Conservation (phyloP, 75 land plant genomes). For the Cryptomeria japonica region DNA sequence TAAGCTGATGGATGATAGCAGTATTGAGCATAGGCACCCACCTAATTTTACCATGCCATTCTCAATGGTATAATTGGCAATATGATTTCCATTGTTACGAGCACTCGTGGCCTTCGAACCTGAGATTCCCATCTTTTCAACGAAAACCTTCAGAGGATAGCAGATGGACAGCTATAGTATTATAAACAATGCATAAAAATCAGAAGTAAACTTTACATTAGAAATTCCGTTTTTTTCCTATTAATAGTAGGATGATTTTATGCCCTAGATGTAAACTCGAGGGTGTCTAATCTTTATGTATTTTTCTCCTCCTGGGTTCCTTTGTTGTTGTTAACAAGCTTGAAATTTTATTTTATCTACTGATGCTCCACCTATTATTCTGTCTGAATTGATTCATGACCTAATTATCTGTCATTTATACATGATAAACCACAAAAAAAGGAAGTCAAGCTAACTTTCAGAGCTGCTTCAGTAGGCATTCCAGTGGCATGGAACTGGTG, state of each 20-base stretch:
- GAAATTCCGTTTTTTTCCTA: background rate
- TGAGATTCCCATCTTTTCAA: slow-evolving; percentile 6
- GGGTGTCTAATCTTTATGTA: background rate
- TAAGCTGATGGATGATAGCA: background rate
- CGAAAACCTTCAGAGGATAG: background rate
- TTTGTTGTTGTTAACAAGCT: background rate
- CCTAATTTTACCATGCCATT: slow-evolving; percentile 51
- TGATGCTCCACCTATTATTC: background rate
- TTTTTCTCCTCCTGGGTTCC: background rate
- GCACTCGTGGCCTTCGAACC: slow-evolving; percentile 33
- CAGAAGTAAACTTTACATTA: background rate
- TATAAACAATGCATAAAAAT: background rate
- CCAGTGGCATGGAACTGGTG: slow-evolving; percentile 58
- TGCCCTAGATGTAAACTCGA: too few species aligned
- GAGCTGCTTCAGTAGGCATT: slow-evolving; percentile 90
- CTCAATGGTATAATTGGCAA: too few species aligned
- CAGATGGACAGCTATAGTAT: background rate
- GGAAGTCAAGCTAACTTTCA: slow-evolving; percentile 47
- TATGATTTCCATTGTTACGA: slow-evolving; percentile 27
- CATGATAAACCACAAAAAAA: background rate
- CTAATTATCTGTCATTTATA: background rate
- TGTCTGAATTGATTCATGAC: background rate
- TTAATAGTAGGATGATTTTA: background rate
- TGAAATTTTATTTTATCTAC: background rate
- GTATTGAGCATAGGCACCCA: slow-evolving; percentile 23